Evolutionary conservation across 2,329 filamentous ascomycete species (phyloP).

Genomic region (Neofusicoccum cordaticola): DNA sequence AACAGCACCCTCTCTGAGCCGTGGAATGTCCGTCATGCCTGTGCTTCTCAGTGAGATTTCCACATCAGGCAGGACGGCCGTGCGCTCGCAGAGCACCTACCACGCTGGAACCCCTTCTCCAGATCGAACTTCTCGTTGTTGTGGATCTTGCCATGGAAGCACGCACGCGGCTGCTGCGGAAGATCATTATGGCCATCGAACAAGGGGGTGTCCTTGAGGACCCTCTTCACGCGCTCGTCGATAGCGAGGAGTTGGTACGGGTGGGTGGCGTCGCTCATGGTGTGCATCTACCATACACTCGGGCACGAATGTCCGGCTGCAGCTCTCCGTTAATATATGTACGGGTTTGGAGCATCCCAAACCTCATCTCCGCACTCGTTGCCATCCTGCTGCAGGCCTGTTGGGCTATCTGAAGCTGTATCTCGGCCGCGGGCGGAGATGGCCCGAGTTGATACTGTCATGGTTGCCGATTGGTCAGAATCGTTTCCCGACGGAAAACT

Average conservation of each 20-base stretch:
- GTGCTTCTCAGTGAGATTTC: neutral
- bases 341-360: no score
- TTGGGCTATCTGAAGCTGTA: no score
- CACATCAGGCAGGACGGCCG: neutral
- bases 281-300: neutral
- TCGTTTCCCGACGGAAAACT: no score
- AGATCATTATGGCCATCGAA: constrained; percentile 39
- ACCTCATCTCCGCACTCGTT: no score
- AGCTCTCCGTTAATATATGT: no score
- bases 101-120: constrained; percentile 30
- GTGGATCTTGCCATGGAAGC: constrained; percentile 32
- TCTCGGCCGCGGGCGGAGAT: no score
- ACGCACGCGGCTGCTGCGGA: constrained; percentile 20
- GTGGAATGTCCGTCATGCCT: neutral
- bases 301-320: no score
- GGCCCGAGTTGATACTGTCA: no score
- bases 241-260: constrained; percentile 24
- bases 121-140: constrained; percentile 35
- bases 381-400: no score
- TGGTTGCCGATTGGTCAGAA: no score
- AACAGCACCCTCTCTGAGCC: neutral
- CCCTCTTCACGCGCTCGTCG: constrained; percentile 30
- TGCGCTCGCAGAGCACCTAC: constrained; percentile 21
- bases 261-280: constrained; percentile 7
- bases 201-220: constrained; percentile 28